These are phyloP conservation scores for Ophiostoma novo-ulmi DNA, from an alignment of 2,329 filamentous ascomycete species.

Conservation along the genomic window DNA sequence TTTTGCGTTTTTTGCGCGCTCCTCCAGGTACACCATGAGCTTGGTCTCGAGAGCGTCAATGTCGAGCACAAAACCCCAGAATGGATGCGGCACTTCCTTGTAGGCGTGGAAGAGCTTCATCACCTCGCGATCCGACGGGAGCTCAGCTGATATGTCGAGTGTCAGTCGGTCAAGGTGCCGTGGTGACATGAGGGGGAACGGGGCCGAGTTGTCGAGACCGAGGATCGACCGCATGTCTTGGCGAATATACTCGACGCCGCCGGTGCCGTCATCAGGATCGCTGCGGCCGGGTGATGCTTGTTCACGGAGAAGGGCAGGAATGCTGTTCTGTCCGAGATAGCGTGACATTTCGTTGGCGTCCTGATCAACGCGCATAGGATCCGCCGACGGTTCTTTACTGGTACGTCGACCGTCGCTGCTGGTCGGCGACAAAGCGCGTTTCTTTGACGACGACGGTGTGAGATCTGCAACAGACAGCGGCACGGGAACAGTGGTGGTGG, in stretches of 20 bases:
- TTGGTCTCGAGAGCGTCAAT: constrained; percentile 61
- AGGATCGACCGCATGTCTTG: constrained; percentile 62
- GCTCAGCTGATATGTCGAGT: constrained; percentile 55
- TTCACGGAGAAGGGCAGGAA: constrained; percentile 59
- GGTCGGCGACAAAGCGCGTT: constrained; percentile 44
- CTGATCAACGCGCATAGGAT: constrained; percentile 41
- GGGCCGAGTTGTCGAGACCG: constrained; percentile 60
- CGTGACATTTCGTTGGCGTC: constrained; percentile 52
- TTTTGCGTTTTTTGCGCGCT: constrained; percentile 53
- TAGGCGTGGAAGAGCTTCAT: constrained; percentile 64
- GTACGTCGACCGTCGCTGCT: constrained; percentile 34
- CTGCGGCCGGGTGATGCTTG: constrained; percentile 41
- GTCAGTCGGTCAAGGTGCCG: constrained; percentile 57
- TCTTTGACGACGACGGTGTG: constrained; percentile 31
- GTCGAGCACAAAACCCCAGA: constrained; percentile 63
- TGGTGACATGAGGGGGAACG: constrained; percentile 62
- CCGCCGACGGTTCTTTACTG: constrained; percentile 19
- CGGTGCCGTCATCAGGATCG: neutral
- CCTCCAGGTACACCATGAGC: constrained; percentile 61
- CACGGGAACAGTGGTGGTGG: constrained; percentile 1
- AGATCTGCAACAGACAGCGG: neutral
- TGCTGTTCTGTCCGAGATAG: constrained; percentile 63
- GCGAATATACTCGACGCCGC: constrained; percentile 50
- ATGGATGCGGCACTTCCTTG: constrained; percentile 62
- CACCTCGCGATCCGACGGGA: constrained; percentile 61